phyloP scores from a whole-genome alignment of 805 yeast species.

The Wickerhamomyces bovis region DNA sequence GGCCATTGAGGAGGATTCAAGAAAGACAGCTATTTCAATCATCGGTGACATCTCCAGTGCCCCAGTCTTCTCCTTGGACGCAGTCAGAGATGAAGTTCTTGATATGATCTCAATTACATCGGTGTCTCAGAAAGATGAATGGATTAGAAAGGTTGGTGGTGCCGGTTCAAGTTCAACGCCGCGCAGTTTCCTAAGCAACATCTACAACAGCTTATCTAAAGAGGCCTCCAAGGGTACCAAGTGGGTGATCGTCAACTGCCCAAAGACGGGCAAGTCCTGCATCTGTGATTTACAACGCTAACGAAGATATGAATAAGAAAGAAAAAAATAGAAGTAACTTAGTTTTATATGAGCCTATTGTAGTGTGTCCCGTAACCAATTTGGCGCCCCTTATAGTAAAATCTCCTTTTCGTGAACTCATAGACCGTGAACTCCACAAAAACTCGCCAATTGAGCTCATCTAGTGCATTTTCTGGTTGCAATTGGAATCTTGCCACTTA shows the following conservation, averaged over 20 bases:
- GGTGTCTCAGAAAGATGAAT: conserved; percentile 68
- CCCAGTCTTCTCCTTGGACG: conserved; percentile 75
- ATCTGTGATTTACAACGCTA: conserved; percentile 58
- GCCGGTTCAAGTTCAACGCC: conserved; percentile 73
- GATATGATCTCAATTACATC: conserved; percentile 79
- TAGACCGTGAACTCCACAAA: neutral
- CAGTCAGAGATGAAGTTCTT: conserved; percentile 70
- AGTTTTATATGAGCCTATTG: neutral
- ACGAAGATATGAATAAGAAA: neutral
- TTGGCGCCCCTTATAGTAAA: neutral
- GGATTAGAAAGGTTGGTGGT: conserved; percentile 75
- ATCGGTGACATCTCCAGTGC: conserved; percentile 53
- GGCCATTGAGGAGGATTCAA: conserved; percentile 70
- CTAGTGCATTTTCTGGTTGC: neutral
- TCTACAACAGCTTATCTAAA: conserved; percentile 64
- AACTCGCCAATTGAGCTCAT: neutral
- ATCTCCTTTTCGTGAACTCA: neutral
- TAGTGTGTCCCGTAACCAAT: neutral
- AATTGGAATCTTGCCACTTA: neutral
- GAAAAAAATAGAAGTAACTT: neutral
- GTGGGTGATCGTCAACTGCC: conserved; percentile 73
- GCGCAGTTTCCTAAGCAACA: conserved; percentile 68
- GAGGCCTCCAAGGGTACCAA: conserved; percentile 67
- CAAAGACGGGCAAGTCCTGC: conserved; percentile 68
- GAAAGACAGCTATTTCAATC: conserved; percentile 49